Percentiles rank a stretch among this genome's conserved stretches.
Evolutionary conservation across 2,329 filamentous ascomycete genomes (phyloP).

Genomic region (Acrocalymma vagum): DNA sequence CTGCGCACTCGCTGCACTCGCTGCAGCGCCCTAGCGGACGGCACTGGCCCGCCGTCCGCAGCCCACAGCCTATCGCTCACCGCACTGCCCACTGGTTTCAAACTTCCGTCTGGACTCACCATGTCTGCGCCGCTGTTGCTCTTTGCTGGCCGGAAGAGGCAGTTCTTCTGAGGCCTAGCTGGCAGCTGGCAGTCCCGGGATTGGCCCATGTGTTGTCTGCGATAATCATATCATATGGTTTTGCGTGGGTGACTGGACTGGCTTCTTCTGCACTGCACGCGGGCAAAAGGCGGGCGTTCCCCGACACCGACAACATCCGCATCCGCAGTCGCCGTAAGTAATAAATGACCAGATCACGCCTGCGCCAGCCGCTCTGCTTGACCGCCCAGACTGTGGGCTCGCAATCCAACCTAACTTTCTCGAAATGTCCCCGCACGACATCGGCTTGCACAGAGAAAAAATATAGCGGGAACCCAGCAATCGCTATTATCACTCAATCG

Average conservation of each 20-base stretch:
- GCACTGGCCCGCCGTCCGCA: slow-evolving; percentile 25
- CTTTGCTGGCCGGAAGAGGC: slow-evolving; percentile 8
- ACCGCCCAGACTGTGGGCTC: slow-evolving; percentile 5
- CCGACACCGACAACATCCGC: slow-evolving; percentile 41
- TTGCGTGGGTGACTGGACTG: too few species aligned
- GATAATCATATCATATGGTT: too few species aligned
- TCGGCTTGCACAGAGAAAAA: slow-evolving; percentile 37
- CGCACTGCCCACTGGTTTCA: slow-evolving; percentile 34
- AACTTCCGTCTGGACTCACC: slow-evolving; percentile 29
- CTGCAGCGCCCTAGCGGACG: slow-evolving; percentile 18
- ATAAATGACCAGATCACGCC: slow-evolving; percentile 22
- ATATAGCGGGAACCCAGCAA: slow-evolving; percentile 33
- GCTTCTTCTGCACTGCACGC: slow-evolving; percentile 36
- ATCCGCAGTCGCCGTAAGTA: slow-evolving; percentile 26
- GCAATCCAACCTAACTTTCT: too few species aligned
- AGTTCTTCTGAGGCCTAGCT: slow-evolving; percentile 15
- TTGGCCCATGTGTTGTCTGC: slow-evolving; percentile 14
- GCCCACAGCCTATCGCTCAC: slow-evolving; percentile 37
- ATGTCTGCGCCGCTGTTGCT: slow-evolving; percentile 15
- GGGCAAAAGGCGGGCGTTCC: slow-evolving; percentile 26
- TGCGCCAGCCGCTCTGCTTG: slow-evolving; percentile 11
- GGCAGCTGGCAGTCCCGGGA: slow-evolving; percentile 15
- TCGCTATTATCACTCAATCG: too few species aligned
- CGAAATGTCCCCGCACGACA: slow-evolving; percentile 20
- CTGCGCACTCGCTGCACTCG: too few species aligned